Conservation (phyloP, 495 filamentous ascomycete species). For the Hypoxylon subgilvum region DNA sequence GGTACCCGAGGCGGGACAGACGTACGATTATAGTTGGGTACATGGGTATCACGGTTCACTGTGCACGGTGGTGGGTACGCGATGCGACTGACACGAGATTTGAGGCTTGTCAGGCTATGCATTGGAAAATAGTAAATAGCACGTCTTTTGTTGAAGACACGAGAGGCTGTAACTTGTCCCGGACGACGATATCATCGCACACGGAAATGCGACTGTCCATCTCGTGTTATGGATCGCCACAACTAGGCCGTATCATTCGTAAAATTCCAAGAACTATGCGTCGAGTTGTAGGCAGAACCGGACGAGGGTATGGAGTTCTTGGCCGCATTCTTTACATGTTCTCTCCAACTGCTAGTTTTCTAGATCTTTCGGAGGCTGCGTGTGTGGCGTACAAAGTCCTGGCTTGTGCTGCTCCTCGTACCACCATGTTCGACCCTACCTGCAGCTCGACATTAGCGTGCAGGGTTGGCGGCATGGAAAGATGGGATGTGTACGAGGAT, state of each 20-base stretch:
- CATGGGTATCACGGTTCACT: conserved; percentile 1
- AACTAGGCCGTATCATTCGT: conserved; percentile 1
- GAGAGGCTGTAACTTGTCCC: background rate
- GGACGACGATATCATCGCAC: conserved; percentile 7
- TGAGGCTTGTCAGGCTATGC: too few relatives aligned
- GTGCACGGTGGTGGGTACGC: too few relatives aligned
- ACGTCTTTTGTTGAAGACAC: conserved; percentile 7
- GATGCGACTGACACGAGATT: conserved; percentile 13
- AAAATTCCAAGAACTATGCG: background rate
- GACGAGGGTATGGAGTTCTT: conserved; percentile 7
- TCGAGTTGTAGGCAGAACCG: conserved; percentile 2
- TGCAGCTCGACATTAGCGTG: conserved; percentile 9
- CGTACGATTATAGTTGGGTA: background rate
- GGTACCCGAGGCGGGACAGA: conserved; percentile 7
- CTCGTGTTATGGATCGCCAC: conserved; percentile 28
- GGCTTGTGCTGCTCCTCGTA: conserved; percentile 14
- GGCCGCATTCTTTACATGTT: background rate
- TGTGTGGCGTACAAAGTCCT: conserved; percentile 22
- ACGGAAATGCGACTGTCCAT: conserved; percentile 8
- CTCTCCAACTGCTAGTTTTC: conserved; percentile 1
- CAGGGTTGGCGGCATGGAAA: conserved; percentile 34
- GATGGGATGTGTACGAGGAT: conserved; percentile 20
- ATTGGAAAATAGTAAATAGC: background rate
- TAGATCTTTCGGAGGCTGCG: conserved; percentile 10
- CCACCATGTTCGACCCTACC: conserved; percentile 1